Percentiles rank a stretch among this genome's conserved stretches.
phyloP scores from a whole-genome alignment of 257 asterid genomes.

The Verbena officinalis region DNA sequence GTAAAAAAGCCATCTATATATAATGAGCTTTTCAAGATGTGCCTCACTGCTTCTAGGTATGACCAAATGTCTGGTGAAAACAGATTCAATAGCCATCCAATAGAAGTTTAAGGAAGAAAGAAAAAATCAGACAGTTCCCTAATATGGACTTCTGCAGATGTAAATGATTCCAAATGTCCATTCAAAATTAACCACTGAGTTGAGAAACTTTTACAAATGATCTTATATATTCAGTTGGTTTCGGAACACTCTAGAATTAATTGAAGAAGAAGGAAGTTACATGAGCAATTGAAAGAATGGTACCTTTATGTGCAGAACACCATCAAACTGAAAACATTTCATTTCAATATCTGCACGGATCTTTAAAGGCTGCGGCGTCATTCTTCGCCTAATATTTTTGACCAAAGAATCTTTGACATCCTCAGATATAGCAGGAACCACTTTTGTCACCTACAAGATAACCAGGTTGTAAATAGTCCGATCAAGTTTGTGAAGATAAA shows the following conservation, averaged over 20 bases:
- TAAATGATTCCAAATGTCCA: too few relatives aligned
- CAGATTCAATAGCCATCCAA: background rate
- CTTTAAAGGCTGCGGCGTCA: slow-evolving; percentile 79
- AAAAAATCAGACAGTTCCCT: too few relatives aligned
- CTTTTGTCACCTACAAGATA: slow-evolving; percentile 52
- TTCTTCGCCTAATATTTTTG: slow-evolving; percentile 70
- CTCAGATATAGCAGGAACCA: slow-evolving; percentile 69
- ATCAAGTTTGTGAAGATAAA: background rate
- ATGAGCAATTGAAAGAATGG: slow-evolving; percentile 8
- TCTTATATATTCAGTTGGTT: too few relatives aligned
- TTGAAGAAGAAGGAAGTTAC: background rate
- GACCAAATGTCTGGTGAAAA: background rate
- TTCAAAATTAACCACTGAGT: too few relatives aligned
- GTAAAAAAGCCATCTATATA: background rate
- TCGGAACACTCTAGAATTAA: too few relatives aligned
- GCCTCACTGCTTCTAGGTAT: background rate
- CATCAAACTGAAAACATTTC: slow-evolving; percentile 79
- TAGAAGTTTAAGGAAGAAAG: background rate
- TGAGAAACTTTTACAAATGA: too few relatives aligned
- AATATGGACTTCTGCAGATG: too few relatives aligned
- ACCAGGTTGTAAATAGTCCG: slow-evolving; percentile 1
- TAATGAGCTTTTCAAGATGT: too few relatives aligned
- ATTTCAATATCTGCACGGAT: slow-evolving; percentile 72
- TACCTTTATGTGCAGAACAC: slow-evolving; percentile 83
- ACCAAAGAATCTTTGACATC: slow-evolving; percentile 68